These are phyloP conservation scores for Mucor sp. DNA, from an alignment of 371 early-diverging fungal genomes.

Conservation along the genomic window DNA sequence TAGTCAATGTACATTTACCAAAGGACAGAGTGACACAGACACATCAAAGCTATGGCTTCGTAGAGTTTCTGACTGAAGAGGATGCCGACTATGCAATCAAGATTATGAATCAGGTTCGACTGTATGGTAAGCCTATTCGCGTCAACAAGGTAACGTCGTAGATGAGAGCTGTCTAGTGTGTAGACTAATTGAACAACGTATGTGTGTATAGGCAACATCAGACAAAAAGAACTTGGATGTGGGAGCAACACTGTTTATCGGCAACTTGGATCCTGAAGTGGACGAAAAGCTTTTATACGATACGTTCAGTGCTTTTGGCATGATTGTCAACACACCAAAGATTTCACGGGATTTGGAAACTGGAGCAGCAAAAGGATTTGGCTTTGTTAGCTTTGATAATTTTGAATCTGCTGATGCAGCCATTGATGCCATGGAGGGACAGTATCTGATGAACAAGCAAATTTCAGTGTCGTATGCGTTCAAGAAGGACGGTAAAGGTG, in stretches of 20 bases:
- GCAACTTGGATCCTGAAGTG: constrained; percentile 92
- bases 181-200: background rate
- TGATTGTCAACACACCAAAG: constrained; percentile 86
- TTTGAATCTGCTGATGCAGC: constrained; percentile 97
- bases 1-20: constrained; percentile 94
- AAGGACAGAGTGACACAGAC: constrained; percentile 96
- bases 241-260: constrained; percentile 96
- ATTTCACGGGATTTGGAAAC: constrained; percentile 90
- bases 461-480: constrained; percentile 93
- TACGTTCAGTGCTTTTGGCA: constrained; percentile 95
- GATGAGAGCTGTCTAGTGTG: background rate
- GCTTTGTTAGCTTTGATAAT: constrained; percentile 91
- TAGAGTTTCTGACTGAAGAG: constrained; percentile 91
- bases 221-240: constrained; percentile 93
- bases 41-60: constrained; percentile 97
- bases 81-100: constrained; percentile 98
- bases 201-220: constrained; percentile 66
- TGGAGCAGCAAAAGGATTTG: constrained; percentile 91
- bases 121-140: constrained; percentile 94
- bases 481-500: constrained; percentile 98
- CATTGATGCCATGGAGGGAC: constrained; percentile 97
- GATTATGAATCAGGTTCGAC: constrained; percentile 94
- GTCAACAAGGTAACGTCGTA: constrained; percentile 81
- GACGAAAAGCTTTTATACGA: constrained; percentile 96
- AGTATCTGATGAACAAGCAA: constrained; percentile 92